These are phyloP conservation scores for Solanum hybrid DNA, from an alignment of 305 asterid species.

Conservation along the genomic window DNA sequence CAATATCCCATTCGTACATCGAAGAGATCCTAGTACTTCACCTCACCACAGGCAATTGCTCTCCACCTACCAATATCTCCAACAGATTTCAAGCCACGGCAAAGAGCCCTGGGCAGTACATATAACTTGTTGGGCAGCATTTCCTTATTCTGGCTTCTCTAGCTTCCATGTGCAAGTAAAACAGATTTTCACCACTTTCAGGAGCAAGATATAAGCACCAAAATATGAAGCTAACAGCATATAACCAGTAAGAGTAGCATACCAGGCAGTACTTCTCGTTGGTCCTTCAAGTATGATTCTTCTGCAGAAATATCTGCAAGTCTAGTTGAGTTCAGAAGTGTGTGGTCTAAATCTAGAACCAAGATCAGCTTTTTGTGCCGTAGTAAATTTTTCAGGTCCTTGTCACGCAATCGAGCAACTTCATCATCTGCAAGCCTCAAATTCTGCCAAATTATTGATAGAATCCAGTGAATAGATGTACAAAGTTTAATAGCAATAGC, in stretches of 20 bases:
- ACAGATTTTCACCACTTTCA: background rate
- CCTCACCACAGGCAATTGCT: background rate
- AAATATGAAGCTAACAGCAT: conserved; percentile 1
- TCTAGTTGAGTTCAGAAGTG: conserved; percentile 74
- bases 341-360: conserved; percentile 95
- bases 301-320: conserved; percentile 44
- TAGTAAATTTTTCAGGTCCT: conserved; percentile 58
- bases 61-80: background rate
- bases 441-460: conserved; percentile 40
- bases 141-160: background rate
- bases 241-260: conserved; percentile 7
- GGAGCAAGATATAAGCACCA: background rate
- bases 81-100: background rate
- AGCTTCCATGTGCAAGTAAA: background rate
- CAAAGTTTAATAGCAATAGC: background rate
- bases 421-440: conserved; percentile 71
- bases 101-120: background rate
- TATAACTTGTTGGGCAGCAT: background rate
- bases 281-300: conserved; percentile 50
- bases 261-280: conserved; percentile 62
- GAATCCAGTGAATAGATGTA: background rate
- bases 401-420: conserved; percentile 62
- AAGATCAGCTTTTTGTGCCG: conserved; percentile 53
- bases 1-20: background rate
- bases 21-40: background rate